These are phyloP conservation scores for Arachis stenosperma DNA, from an alignment of 306 rosid genomes.

Conservation along the genomic window DNA sequence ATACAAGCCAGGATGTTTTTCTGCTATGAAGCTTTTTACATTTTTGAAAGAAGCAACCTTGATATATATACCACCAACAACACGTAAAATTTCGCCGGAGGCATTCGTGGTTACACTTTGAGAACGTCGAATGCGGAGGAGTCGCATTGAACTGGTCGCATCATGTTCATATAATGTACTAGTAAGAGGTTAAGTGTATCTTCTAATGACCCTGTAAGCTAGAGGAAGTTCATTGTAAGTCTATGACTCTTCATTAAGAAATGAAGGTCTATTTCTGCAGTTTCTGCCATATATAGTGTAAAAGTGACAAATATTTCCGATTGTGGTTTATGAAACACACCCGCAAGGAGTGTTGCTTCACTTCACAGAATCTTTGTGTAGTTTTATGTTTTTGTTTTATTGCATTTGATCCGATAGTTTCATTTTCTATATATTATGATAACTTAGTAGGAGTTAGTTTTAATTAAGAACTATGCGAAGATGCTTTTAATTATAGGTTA, in stretches of 20 bases:
- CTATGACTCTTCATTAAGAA: slow-evolving; percentile 45
- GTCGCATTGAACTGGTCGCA: slow-evolving; percentile 44
- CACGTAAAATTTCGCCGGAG: slow-evolving; percentile 56
- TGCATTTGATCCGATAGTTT: background rate
- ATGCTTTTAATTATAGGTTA: background rate
- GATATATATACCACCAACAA: slow-evolving; percentile 56
- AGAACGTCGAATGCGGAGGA: slow-evolving; percentile 48
- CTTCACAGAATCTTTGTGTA: too few relatives aligned
- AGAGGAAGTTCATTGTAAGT: slow-evolving; percentile 47
- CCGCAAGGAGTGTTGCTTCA: slow-evolving; percentile 8
- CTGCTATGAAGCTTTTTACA: slow-evolving; percentile 55
- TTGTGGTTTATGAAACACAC: slow-evolving; percentile 20
- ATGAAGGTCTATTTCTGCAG: slow-evolving; percentile 41
- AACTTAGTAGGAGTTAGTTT: background rate
- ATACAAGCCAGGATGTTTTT: slow-evolving; percentile 50
- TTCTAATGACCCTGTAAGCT: slow-evolving; percentile 50
- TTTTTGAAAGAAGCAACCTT: slow-evolving; percentile 50
- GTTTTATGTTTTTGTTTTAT: background rate
- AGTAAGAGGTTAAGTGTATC: slow-evolving; percentile 53
- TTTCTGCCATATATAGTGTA: slow-evolving; percentile 30
- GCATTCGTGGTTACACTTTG: slow-evolving; percentile 48
- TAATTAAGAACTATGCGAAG: too few relatives aligned
- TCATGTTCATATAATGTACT: slow-evolving; percentile 58
- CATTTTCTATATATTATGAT: background rate
- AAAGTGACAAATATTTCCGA: slow-evolving; percentile 21